phyloP scores from a whole-genome alignment of 2,329 filamentous ascomycete genomes.

The Verticillium klebahnii region DNA sequence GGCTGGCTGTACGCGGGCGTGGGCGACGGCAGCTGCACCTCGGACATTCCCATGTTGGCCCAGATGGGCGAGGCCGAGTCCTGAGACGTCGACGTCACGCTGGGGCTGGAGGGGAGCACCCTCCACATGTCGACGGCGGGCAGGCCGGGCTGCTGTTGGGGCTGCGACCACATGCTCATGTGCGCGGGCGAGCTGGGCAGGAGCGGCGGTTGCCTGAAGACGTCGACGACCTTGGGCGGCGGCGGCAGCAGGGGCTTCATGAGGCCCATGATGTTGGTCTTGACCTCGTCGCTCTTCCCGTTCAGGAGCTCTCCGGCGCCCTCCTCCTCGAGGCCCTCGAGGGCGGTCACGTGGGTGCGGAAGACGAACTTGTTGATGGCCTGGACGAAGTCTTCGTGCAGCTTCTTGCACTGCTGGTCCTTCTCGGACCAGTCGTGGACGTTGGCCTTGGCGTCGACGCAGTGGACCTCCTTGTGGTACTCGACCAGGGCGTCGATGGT shows the following conservation, averaged over 20 bases:
- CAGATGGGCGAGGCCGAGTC: conserved; percentile 73
- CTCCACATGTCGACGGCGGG: conserved; percentile 83
- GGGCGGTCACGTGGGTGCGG: conserved; percentile 78
- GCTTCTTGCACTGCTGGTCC: conserved; percentile 91
- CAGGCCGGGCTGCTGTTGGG: conserved; percentile 58
- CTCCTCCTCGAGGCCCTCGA: conserved; percentile 95
- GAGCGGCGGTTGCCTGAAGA: conserved; percentile 79
- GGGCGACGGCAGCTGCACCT: conserved; percentile 72
- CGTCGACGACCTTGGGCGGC: conserved; percentile 82
- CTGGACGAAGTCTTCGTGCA: conserved; percentile 95
- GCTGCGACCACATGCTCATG: conserved; percentile 68
- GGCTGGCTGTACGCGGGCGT: conserved; percentile 77
- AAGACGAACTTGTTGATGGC: conserved; percentile 97
- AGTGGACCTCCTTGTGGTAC: conserved; percentile 95
- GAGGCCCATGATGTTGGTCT: conserved; percentile 75
- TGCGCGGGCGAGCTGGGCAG: conserved; percentile 75
- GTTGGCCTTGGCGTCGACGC: conserved; percentile 79
- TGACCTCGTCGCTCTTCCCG: conserved; percentile 90
- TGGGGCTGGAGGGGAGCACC: conserved; percentile 83
- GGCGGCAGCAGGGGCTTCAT: conserved; percentile 84
- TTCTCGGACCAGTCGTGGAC: conserved; percentile 97
- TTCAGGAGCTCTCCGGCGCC: conserved; percentile 89
- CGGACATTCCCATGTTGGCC: conserved; percentile 71
- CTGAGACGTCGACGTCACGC: conserved; percentile 63
- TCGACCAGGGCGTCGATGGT: conserved; percentile 91